A percentile compares a stretch with the other conserved stretches of the same genome.
Conservation (phyloP, 441 rosid genomes). For the Pelargonium myrrhifolium region DNA sequence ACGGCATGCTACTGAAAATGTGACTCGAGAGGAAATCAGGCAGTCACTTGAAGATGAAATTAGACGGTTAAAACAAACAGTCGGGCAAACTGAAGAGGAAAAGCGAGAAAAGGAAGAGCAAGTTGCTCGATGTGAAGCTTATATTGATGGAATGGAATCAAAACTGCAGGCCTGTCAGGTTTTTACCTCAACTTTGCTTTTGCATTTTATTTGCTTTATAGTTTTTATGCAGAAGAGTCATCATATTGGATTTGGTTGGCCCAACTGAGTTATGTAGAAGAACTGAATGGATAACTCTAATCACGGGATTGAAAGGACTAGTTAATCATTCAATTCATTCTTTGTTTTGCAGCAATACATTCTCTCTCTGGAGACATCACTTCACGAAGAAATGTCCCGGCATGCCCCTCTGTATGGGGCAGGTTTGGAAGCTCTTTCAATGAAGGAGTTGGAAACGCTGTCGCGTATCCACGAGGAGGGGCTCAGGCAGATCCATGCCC, state of each 20-base stretch:
- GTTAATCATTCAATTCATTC: neutral
- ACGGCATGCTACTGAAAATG: conserved; percentile 80
- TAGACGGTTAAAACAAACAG: conserved; percentile 67
- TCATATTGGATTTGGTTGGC: neutral
- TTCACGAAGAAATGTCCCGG: conserved; percentile 85
- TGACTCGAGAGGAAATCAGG: conserved; percentile 78
- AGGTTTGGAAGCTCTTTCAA: conserved; percentile 70
- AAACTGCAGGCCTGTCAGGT: conserved; percentile 94
- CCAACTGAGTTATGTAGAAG: neutral
- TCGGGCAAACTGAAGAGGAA: conserved; percentile 92
- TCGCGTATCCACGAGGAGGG: conserved; percentile 95
- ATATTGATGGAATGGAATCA: conserved; percentile 95
- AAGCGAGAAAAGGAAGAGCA: conserved; percentile 92
- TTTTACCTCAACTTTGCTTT: conserved; percentile 9
- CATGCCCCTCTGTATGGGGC: conserved; percentile 98
- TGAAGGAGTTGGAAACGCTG: conserved; percentile 85
- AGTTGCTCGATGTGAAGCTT: conserved; percentile 85
- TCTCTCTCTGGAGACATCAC: conserved; percentile 61
- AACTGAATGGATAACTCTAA: too few species aligned
- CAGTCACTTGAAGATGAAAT: conserved; percentile 89
- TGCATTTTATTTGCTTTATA: neutral
- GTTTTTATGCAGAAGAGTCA: neutral
- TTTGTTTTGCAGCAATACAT: conserved; percentile 71
- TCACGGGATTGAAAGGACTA: too few species aligned
- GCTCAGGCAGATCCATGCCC: conserved; percentile 68